Percentiles rank a stretch among this genome's conserved stretches.
Evolutionary conservation across 345 rosid species (phyloP).

Genomic region (Geranium brycei): DNA sequence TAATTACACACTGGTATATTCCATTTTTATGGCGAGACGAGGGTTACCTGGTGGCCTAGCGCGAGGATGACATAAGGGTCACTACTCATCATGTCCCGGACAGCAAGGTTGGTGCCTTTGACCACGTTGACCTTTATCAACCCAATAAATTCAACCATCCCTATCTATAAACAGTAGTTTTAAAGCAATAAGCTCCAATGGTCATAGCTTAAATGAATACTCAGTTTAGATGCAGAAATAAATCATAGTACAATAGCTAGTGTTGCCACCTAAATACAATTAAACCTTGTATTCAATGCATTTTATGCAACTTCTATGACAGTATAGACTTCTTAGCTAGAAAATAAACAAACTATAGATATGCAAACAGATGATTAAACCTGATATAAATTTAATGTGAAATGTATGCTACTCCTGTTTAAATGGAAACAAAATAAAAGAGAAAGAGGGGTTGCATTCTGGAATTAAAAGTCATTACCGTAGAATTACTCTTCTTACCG

Average conservation of each 20-base stretch:
- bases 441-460: not conserved
- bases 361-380: no score
- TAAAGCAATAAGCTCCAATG: constrained; percentile 9
- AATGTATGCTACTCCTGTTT: no score
- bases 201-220: not conserved
- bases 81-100: constrained; percentile 77
- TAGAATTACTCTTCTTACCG: constrained; percentile 52
- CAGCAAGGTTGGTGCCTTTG: constrained; percentile 83
- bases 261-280: not conserved
- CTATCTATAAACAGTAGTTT: constrained; percentile 47
- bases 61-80: constrained; percentile 89
- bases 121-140: constrained; percentile 90
- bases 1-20: not conserved
- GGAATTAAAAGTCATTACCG: constrained; percentile 29
- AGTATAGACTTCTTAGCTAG: not conserved
- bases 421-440: not conserved
- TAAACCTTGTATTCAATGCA: not conserved
- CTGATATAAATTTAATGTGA: not conserved
- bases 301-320: not conserved
- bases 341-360: no score
- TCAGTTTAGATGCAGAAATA: not conserved
- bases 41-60: constrained; percentile 78
- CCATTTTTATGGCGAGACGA: not conserved
- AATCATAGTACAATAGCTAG: not conserved
- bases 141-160: constrained; percentile 95